Conservation (phyloP, 805 yeast genomes). For the Metschnikowia borealis region DNA sequence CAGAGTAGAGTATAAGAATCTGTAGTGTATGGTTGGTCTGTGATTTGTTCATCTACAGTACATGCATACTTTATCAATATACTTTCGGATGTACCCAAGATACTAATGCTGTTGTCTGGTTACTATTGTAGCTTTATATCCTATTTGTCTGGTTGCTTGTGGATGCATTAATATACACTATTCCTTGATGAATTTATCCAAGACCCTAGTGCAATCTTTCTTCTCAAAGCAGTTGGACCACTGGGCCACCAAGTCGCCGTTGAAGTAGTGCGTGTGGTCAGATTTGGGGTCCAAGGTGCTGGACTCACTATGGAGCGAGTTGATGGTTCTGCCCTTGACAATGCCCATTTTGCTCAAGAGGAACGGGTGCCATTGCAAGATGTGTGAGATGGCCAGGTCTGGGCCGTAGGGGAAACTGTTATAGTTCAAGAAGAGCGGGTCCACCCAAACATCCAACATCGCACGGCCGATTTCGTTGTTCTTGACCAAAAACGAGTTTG, state of each 20-base stretch:
- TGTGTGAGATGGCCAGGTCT: constrained; percentile 74
- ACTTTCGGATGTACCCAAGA: no score
- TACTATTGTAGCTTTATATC: no score
- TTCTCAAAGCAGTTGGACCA: constrained; percentile 52
- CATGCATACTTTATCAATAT: no score
- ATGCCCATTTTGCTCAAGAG: constrained; percentile 68
- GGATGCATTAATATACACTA: background rate
- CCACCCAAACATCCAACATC: constrained; percentile 76
- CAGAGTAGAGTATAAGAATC: no score
- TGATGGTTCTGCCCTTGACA: constrained; percentile 49
- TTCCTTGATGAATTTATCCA: background rate
- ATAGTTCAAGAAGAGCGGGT: constrained; percentile 65
- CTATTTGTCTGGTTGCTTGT: background rate
- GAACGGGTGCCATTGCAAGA: constrained; percentile 92
- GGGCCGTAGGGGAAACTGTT: constrained; percentile 56
- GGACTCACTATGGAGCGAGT: constrained; percentile 23
- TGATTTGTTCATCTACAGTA: no score
- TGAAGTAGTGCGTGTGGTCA: constrained; percentile 48
- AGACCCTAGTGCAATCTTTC: background rate
- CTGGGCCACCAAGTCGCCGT: constrained; percentile 66
- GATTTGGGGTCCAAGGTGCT: constrained; percentile 17
- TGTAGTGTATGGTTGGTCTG: no score
- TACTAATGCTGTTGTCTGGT: no score
- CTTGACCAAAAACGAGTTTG: constrained; percentile 67
- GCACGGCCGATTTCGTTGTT: constrained; percentile 64